Conservation (phyloP, 768 basidiomycete genomes). For the Tylopilus sp. region DNA sequence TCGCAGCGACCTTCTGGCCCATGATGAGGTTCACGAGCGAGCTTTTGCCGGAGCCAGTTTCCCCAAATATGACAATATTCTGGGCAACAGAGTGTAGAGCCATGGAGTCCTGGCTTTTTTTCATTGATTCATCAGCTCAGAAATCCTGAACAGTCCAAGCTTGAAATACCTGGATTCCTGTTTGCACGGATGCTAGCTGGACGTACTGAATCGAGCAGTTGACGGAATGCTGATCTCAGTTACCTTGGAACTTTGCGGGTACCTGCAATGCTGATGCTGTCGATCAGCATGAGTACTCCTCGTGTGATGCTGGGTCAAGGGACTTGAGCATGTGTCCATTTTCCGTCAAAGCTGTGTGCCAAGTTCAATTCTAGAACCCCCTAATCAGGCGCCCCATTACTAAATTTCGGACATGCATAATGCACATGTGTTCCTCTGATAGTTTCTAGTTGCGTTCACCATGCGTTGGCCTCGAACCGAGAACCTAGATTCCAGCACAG, state of each 20-base stretch:
- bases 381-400: background rate
- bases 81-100: constrained; percentile 11
- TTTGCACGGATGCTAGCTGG: constrained; percentile 4
- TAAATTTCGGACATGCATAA: background rate
- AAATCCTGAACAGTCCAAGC: background rate
- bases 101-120: constrained; percentile 12
- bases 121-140: constrained; percentile 3
- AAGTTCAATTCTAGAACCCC: too few relatives aligned
- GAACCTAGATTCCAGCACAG: background rate
- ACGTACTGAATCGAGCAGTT: background rate
- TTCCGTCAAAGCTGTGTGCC: background rate
- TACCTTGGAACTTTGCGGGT: background rate
- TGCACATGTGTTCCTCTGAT: too few relatives aligned
- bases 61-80: constrained; percentile 31
- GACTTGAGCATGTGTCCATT: background rate
- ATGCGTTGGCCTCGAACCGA: background rate
- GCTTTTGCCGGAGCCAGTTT: constrained; percentile 39
- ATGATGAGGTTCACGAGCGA: constrained; percentile 42
- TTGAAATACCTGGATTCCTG: constrained; percentile 6
- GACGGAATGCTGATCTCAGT: background rate
- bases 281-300: constrained; percentile 19
- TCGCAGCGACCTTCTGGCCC: constrained; percentile 26
- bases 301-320: constrained; percentile 10
- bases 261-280: background rate
- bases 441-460: background rate